These are phyloP conservation scores for Pichia thaimueangensis DNA, from an alignment of 805 yeast species.

Conservation along the genomic window DNA sequence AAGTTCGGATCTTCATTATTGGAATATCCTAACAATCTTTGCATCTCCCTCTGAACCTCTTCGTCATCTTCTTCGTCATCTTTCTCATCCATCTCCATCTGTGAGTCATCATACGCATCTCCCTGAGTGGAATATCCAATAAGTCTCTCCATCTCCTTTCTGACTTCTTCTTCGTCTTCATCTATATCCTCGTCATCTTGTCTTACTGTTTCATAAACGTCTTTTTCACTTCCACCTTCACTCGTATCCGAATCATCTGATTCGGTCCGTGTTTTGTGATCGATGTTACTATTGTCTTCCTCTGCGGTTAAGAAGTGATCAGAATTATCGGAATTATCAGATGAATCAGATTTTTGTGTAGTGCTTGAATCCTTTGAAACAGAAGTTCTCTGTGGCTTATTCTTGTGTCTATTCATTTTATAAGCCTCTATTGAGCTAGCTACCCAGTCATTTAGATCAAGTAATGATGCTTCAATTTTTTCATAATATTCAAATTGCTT, in stretches of 20 bases:
- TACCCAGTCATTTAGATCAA: background rate
- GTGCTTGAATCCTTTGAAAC: background rate
- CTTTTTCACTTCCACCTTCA: background rate
- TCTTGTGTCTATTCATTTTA: background rate
- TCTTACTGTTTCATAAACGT: background rate
- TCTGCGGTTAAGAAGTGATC: slow-evolving; percentile 1
- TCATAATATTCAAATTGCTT: slow-evolving; percentile 6
- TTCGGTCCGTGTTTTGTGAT: too few relatives aligned
- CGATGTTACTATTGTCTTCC: too few relatives aligned
- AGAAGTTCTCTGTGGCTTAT: background rate
- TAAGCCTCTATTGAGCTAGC: background rate
- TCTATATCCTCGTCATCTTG: background rate
- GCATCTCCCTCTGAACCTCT: background rate
- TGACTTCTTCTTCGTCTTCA: slow-evolving; percentile 8
- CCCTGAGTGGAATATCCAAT: slow-evolving; percentile 7
- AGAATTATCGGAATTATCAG: slow-evolving; percentile 1
- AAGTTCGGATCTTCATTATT: slow-evolving; percentile 3
- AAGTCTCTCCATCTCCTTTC: slow-evolving; percentile 10
- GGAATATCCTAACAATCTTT: background rate
- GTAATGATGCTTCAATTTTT: background rate
- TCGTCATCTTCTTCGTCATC: background rate
- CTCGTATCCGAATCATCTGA: slow-evolving; percentile 1
- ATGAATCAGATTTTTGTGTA: background rate
- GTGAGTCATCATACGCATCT: background rate
- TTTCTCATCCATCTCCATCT: background rate